A percentile compares a stretch with the other conserved stretches of the same genome.
Evolutionary conservation across 257 asterid genomes (phyloP).

Genomic region (Penstemon barbatus): DNA sequence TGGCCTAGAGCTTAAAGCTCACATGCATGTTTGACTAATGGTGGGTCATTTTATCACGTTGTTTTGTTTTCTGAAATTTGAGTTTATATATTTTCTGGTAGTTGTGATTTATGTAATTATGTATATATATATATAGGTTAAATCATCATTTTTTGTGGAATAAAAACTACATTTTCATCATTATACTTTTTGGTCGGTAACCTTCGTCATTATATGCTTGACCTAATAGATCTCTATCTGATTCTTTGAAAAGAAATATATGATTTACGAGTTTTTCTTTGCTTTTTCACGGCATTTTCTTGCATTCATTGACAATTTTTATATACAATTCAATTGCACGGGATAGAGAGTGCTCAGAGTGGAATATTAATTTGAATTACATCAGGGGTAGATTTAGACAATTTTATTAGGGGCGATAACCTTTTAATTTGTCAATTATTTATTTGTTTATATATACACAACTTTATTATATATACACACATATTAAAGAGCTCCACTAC

Average conservation of each 20-base stretch:
- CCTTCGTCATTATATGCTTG: constrained; percentile 20
- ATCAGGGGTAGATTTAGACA: too few species aligned
- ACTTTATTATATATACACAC: too few species aligned
- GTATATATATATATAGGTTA: neutral
- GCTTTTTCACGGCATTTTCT: neutral
- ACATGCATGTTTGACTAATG: constrained; percentile 33
- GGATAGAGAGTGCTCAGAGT: too few species aligned
- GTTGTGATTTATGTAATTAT: constrained; percentile 25
- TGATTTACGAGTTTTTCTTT: constrained; percentile 10
- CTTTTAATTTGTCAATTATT: too few species aligned
- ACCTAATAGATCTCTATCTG: constrained; percentile 20
- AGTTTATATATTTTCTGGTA: neutral
- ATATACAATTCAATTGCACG: too few species aligned
- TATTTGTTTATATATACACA: too few species aligned
- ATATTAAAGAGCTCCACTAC: too few species aligned
- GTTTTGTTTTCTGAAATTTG: neutral
- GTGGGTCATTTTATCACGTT: constrained; percentile 51
- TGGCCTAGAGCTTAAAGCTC: constrained; percentile 31
- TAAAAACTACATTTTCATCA: constrained; percentile 32
- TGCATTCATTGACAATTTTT: too few species aligned
- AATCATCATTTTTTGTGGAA: neutral
- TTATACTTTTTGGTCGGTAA: too few species aligned
- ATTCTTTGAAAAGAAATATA: constrained; percentile 26
- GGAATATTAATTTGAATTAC: too few species aligned
- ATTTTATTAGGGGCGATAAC: too few species aligned